Conservation (phyloP, 2,329 filamentous ascomycete species). For the Sclerotinia trifoliorum region DNA sequence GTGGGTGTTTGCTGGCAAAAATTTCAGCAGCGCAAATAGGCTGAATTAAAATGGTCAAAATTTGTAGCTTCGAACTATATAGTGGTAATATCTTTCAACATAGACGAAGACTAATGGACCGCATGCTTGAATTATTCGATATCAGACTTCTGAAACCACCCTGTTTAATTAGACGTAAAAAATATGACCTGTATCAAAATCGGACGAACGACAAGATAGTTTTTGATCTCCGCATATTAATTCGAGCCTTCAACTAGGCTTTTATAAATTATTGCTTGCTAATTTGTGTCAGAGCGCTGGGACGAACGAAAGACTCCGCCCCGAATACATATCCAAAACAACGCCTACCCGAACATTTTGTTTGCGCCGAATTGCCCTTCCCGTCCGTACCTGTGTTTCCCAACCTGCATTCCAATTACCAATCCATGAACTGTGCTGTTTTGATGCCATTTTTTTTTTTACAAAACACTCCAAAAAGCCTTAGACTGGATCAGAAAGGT, state of each 20-base stretch:
- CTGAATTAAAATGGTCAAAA: neutral
- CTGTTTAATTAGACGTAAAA: neutral
- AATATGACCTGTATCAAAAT: neutral
- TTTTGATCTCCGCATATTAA: neutral
- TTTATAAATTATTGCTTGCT: neutral
- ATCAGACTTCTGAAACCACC: slow-evolving; percentile 2
- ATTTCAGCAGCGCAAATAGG: neutral
- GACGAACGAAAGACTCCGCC: neutral
- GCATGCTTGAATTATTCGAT: slow-evolving; percentile 11
- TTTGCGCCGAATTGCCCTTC: neutral
- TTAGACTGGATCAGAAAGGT: slow-evolving; percentile 24
- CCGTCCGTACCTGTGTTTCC: neutral
- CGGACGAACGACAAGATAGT: neutral
- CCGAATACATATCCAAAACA: neutral
- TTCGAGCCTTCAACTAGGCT: neutral
- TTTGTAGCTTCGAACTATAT: neutral
- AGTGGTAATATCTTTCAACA: slow-evolving; percentile 1
- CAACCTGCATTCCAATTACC: neutral
- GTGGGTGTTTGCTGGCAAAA: slow-evolving; percentile 26
- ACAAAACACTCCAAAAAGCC: neutral
- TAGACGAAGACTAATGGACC: neutral
- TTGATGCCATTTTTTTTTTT: neutral
- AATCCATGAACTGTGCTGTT: neutral
- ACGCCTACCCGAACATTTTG: neutral
- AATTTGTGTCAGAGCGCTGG: neutral